Evolutionary conservation across 805 yeast species (phyloP).

Genomic region (Yueomyces sinensis): DNA sequence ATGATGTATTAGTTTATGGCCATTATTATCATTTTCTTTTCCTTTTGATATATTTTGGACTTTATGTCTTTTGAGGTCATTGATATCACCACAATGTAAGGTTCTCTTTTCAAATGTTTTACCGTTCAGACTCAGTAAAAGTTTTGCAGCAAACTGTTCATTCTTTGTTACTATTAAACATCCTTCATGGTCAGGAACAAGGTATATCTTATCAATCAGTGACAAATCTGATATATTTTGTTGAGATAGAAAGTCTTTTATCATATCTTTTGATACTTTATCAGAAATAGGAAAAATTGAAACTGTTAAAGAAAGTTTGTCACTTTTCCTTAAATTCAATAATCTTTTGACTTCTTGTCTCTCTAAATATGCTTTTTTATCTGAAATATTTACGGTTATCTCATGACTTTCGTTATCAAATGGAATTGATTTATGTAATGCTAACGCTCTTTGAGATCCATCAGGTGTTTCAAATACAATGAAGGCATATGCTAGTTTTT

Average conservation of each 20-base stretch:
- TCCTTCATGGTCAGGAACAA: slow-evolving; percentile 33
- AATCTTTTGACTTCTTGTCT: slow-evolving; percentile 22
- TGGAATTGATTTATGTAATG: slow-evolving; percentile 23
- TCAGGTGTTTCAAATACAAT: slow-evolving; percentile 32
- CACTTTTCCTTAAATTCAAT: slow-evolving; percentile 9
- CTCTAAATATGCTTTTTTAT: slow-evolving; percentile 25
- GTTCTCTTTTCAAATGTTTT: slow-evolving; percentile 22
- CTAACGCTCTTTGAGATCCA: slow-evolving; percentile 36
- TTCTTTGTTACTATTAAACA: slow-evolving; percentile 38
- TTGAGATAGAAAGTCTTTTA: slow-evolving; percentile 8
- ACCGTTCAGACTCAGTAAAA: slow-evolving; percentile 32
- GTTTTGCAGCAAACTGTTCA: slow-evolving; percentile 37
- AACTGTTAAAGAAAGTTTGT: slow-evolving; percentile 5
- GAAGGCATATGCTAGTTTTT: slow-evolving; percentile 35
- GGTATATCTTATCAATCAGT: slow-evolving; percentile 30
- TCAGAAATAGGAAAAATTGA: slow-evolving; percentile 21
- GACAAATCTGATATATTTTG: slow-evolving; percentile 5
- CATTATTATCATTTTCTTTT: no score
- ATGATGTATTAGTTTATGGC: no score
- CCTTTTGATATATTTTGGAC: no score
- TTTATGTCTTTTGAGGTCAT: slow-evolving; percentile 23
- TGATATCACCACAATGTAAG: slow-evolving; percentile 24
- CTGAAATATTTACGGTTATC: slow-evolving; percentile 37
- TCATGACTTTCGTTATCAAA: slow-evolving; percentile 32
- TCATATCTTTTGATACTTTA: slow-evolving; percentile 12